Conservation (phyloP, 345 rosid species). For the Boechera divaricarpa region DNA sequence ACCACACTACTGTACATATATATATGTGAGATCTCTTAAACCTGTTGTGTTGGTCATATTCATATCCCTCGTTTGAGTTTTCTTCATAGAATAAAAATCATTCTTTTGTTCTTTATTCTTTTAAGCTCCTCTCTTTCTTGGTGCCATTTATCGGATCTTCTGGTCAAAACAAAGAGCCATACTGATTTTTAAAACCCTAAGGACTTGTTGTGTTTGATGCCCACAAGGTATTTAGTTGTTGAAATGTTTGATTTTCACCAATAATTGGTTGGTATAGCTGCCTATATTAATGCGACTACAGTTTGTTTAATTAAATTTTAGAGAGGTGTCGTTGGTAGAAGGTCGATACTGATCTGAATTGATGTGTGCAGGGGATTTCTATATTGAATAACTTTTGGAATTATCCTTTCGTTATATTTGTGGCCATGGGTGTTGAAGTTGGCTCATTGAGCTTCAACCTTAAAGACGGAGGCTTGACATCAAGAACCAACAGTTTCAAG, state of each 20-base stretch:
- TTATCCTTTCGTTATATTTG: conserved; percentile 10
- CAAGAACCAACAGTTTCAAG: conserved; percentile 52
- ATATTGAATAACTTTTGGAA: conserved; percentile 33
- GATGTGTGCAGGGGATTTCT: conserved; percentile 37
- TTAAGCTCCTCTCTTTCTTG: conserved; percentile 8
- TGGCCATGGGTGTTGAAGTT: conserved; percentile 54
- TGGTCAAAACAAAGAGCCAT: background rate
- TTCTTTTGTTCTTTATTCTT: conserved; percentile 21
- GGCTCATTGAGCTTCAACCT: conserved; percentile 43
- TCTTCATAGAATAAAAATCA: background rate
- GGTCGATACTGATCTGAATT: conserved; percentile 30
- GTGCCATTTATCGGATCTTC: too few relatives aligned
- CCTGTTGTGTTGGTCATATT: conserved; percentile 3
- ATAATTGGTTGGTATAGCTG: conserved; percentile 29
- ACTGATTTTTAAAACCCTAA: background rate
- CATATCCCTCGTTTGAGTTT: conserved; percentile 9
- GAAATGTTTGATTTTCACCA: conserved; percentile 9
- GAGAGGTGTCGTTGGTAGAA: background rate
- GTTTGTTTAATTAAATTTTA: background rate
- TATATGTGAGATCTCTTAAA: conserved; percentile 16
- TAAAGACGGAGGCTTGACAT: conserved; percentile 42
- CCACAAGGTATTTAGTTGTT: conserved; percentile 38
- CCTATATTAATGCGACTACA: conserved; percentile 8
- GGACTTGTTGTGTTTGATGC: conserved; percentile 19
- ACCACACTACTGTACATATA: conserved; percentile 29